Evolutionary conservation across 129 eudicot species (phyloP), one percentile per base, ranked within the genome.

Genomic region (Flaveria robusta): DNA sequence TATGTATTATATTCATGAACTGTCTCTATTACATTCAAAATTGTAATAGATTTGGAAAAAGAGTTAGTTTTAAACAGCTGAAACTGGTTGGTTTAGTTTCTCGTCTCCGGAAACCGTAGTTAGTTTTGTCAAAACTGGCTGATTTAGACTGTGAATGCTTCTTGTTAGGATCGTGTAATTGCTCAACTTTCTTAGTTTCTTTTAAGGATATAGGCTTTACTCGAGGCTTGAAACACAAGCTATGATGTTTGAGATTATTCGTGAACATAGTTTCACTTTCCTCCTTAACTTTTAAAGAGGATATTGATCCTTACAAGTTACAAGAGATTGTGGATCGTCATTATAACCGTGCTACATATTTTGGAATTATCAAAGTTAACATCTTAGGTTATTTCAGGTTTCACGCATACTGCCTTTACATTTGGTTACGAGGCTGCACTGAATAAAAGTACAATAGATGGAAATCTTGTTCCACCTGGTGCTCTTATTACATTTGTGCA

Each of bases 401-500:
- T 93, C 84, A 83, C 92, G 45, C 98, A 93, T 80, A 68, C 98
- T 65, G 96, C 98, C 41, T 93, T 90, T 80, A 79, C 95, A 71
- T 82, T 93, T 31, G 98, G 96, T 66, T 86, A 86, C 68, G 98
- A 93, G 81, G 96, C 96, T 63, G 95, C 96, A 66, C 83, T 93
- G 71, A 79, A 79, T 74, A 93, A 88, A 85, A 85, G 88, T 78
- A 75, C 85, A 12, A 88, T 93, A 47, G 98, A 93, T 80, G 98
- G 94, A 29, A 93, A 90, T 78, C 63, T 93, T 45, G 96, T 93
- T 78, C 98, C 98, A 26, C 95, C 98, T 18, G 96, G 96, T 77
- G 98, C 96, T 37, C 98, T 93, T 73, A 87, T 93, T 76, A 90
- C 90, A 56, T 93, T 88, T 79, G 86, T 93, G 52, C 98, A 93